Conservation (phyloP, 768 basidiomycete species). For the Lentinula sp. region DNA sequence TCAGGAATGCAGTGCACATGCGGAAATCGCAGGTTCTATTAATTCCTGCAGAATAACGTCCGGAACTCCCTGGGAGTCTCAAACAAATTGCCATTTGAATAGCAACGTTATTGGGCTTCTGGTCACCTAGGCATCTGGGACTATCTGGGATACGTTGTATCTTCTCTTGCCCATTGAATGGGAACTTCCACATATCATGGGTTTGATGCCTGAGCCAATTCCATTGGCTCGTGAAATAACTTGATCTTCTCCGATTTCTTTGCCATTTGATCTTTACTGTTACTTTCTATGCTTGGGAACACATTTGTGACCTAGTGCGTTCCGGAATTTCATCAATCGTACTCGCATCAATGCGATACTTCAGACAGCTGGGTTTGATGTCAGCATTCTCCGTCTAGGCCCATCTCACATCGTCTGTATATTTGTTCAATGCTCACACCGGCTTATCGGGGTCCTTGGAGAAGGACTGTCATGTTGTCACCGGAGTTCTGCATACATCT, state of each 20-base stretch:
- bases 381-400: background rate
- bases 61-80: background rate
- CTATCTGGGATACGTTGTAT: background rate
- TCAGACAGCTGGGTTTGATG: background rate
- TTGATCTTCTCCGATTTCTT: background rate
- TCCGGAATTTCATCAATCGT: background rate
- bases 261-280: background rate
- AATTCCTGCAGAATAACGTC: background rate
- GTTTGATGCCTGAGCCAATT: conserved; percentile 1
- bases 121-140: background rate
- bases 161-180: background rate
- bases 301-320: background rate
- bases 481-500: background rate
- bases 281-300: conserved; percentile 3
- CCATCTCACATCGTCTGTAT: background rate
- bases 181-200: background rate
- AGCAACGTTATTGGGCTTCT: background rate
- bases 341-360: background rate
- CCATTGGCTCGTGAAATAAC: background rate
- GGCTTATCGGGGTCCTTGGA: background rate
- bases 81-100: background rate
- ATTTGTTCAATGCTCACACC: background rate
- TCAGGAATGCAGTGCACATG: conserved; percentile 8
- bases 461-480: background rate
- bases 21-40: conserved; percentile 6